Percentiles rank a stretch among this genome's conserved stretches.
Conservation (phyloP, 257 asterid genomes). For the Salvia rosmarinus region DNA sequence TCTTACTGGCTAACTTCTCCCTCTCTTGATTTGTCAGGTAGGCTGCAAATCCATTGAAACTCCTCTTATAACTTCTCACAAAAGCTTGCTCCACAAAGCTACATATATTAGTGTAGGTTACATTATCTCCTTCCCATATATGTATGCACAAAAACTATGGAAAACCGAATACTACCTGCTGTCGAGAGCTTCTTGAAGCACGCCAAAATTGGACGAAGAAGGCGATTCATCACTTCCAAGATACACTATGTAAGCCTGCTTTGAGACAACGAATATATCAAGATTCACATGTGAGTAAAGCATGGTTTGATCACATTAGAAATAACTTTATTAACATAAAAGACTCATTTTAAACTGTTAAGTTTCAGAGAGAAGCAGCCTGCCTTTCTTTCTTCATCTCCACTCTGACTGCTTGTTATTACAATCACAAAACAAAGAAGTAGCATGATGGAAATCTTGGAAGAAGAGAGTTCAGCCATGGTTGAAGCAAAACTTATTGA, state of each 20-base stretch:
- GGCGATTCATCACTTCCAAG: constrained; percentile 33
- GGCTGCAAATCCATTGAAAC: constrained; percentile 50
- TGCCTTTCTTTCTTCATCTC: neutral
- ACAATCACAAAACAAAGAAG: neutral
- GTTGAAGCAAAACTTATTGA: neutral
- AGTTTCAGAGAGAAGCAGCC: neutral
- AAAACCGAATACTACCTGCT: constrained; percentile 29
- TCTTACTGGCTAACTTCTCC: constrained; percentile 41
- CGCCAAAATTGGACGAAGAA: constrained; percentile 16
- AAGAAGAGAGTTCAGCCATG: neutral
- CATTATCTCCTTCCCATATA: neutral
- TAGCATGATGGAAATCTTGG: neutral
- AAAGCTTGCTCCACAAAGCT: constrained; percentile 27
- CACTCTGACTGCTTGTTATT: neutral
- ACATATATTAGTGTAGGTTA: neutral
- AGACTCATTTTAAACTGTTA: neutral
- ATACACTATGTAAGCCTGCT: constrained; percentile 46
- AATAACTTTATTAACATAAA: neutral
- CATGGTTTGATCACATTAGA: neutral
- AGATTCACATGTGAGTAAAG: too few relatives aligned
- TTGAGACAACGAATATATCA: neutral
- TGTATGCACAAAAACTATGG: neutral
- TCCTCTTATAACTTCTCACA: constrained; percentile 45
- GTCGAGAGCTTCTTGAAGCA: constrained; percentile 40
- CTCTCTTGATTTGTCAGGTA: constrained; percentile 41